Conservation (phyloP, 306 rosid genomes). For the Dryas drummondii region DNA sequence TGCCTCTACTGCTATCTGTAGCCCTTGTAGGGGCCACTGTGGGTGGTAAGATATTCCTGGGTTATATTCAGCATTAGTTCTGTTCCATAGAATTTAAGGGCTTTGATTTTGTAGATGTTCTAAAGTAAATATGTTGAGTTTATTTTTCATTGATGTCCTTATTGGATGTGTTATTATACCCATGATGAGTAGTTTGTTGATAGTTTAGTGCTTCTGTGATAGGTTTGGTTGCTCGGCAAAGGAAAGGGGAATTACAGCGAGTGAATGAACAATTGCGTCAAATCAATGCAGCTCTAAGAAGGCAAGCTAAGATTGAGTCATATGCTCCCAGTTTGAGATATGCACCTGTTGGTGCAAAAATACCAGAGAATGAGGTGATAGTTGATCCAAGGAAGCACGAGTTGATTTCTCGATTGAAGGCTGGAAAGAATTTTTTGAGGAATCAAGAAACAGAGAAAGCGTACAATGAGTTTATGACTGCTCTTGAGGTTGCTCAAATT, state of each 20-base stretch:
- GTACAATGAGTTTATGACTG: conserved; percentile 61
- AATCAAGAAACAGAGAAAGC: conserved; percentile 83
- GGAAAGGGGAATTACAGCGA: conserved; percentile 72
- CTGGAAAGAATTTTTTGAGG: conserved; percentile 84
- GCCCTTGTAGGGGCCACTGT: conserved; percentile 97
- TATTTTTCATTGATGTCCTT: neutral
- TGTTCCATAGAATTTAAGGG: conserved; percentile 1
- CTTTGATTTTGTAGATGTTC: neutral
- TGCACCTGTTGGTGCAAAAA: conserved; percentile 77
- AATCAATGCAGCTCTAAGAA: conserved; percentile 78
- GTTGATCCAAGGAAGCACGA: conserved; percentile 82
- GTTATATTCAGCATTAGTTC: conserved; percentile 20
- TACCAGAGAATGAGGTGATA: conserved; percentile 67
- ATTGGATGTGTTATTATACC: neutral
- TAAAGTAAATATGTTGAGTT: neutral
- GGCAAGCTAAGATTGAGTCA: conserved; percentile 96
- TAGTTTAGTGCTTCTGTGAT: conserved; percentile 13
- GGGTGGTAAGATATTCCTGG: conserved; percentile 66
- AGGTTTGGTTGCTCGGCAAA: conserved; percentile 96
- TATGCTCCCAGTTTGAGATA: conserved; percentile 92
- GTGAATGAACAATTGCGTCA: conserved; percentile 90
- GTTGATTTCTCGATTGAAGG: conserved; percentile 73
- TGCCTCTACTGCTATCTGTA: conserved; percentile 83
- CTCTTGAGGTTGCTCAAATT: conserved; percentile 73
- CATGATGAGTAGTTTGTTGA: conserved; percentile 15